Evolutionary conservation across 176 grass and related monocot species (phyloP).

Genomic region (Hordeum marinum): DNA sequence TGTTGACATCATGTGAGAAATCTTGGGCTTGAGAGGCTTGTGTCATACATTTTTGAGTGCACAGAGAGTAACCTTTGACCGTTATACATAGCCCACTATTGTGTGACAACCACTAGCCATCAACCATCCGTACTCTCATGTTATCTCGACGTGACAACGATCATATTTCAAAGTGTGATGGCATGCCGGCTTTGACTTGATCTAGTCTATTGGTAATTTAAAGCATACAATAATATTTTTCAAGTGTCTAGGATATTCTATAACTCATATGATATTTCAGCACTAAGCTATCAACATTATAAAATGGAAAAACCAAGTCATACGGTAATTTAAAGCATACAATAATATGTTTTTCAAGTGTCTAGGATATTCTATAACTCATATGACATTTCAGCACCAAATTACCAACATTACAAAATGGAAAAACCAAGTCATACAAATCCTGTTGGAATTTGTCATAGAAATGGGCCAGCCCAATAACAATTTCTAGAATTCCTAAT

Average conservation of each 20-base stretch:
- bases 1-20: too few relatives aligned
- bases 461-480: too few relatives aligned
- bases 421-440: slow-evolving; percentile 1
- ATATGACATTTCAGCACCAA: neutral
- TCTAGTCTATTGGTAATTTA: neutral
- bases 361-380: neutral
- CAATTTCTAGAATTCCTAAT: too few relatives aligned
- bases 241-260: neutral
- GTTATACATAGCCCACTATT: too few relatives aligned
- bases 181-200: neutral
- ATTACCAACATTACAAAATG: neutral
- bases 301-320: slow-evolving; percentile 2
- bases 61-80: neutral
- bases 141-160: too few relatives aligned
- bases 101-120: too few relatives aligned
- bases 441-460: too few relatives aligned
- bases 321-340: neutral
- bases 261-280: neutral
- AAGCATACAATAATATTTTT: neutral
- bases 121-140: too few relatives aligned
- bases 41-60: neutral
- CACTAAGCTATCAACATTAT: neutral
- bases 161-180: too few relatives aligned
- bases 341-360: neutral
- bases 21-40: neutral